A percentile compares a stretch with the other conserved stretches of the same genome.
These are phyloP conservation scores for Chenopodium quinoa DNA, from an alignment of 148 eudicot genomes.

Conservation along the genomic window DNA sequence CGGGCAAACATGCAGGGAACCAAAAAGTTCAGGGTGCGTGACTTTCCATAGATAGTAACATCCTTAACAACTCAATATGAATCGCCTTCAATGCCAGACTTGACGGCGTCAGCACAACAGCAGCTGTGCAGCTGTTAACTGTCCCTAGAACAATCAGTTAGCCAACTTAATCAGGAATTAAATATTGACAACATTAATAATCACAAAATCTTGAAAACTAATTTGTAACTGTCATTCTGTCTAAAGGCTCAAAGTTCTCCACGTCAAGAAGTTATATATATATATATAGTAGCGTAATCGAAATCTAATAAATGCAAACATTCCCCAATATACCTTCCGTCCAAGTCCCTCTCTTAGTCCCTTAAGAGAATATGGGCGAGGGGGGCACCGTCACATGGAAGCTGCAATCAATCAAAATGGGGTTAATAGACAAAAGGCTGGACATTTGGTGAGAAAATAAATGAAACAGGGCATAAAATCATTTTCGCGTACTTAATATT, in stretches of 20 bases:
- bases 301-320: conserved; percentile 18
- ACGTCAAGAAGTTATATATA: conserved; percentile 1
- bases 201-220: conserved; percentile 10
- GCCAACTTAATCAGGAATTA: conserved; percentile 1
- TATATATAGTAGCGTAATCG: background rate
- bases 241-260: conserved; percentile 4
- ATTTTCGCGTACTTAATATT: conserved; percentile 20
- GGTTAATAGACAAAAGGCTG: conserved; percentile 37
- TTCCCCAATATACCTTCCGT: conserved; percentile 6
- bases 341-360: conserved; percentile 8
- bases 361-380: conserved; percentile 10
- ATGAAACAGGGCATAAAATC: conserved; percentile 21
- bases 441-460: conserved; percentile 35
- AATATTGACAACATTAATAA: background rate
- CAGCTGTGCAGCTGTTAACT: background rate
- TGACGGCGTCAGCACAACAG: background rate
- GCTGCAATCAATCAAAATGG: conserved; percentile 34
- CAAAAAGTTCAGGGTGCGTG: background rate
- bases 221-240: conserved; percentile 15
- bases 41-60: background rate
- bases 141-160: conserved; percentile 7
- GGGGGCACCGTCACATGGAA: conserved; percentile 62
- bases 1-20: background rate
- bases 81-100: background rate
- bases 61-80: background rate